Evolutionary conservation across 1,284 basidiomycete species (phyloP).

Genomic region (Sphagnurus paluster): DNA sequence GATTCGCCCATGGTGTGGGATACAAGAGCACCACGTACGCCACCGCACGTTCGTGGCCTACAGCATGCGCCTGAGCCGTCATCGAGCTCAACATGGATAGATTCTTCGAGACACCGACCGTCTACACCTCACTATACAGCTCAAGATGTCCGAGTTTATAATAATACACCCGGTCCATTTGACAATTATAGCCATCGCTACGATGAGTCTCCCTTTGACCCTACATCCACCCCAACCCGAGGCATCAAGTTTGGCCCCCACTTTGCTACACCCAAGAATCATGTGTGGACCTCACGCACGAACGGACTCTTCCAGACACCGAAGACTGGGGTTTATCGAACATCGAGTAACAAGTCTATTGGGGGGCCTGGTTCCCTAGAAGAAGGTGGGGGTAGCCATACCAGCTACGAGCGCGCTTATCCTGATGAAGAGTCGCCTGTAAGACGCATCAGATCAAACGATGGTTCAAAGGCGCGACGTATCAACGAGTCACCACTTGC

Average conservation of each 20-base stretch:
- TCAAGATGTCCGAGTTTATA: conserved; percentile 46
- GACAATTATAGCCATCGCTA: conserved; percentile 33
- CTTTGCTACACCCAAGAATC: conserved; percentile 61
- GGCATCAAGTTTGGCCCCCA: conserved; percentile 58
- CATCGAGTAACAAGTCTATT: conserved; percentile 25
- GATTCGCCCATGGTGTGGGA: conserved; percentile 53
- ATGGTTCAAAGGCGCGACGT: conserved; percentile 20
- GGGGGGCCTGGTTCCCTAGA: conserved; percentile 33
- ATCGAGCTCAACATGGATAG: conserved; percentile 49
- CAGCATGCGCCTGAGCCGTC: conserved; percentile 33
- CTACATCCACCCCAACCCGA: conserved; percentile 71
- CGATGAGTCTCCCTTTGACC: conserved; percentile 65
- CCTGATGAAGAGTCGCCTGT: conserved; percentile 38
- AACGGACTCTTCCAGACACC: conserved; percentile 49
- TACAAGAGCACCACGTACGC: conserved; percentile 42
- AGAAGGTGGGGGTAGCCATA: conserved; percentile 24
- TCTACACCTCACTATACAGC: conserved; percentile 49
- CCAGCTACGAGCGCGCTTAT: conserved; percentile 24
- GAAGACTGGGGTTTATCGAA: conserved; percentile 26
- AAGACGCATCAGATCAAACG: conserved; percentile 25
- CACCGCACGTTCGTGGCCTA: conserved; percentile 33
- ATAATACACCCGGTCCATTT: conserved; percentile 39
- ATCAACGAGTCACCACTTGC: conserved; percentile 28
- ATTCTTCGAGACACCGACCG: conserved; percentile 43
- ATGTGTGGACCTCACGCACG: conserved; percentile 40